Percentiles rank a stretch among this genome's conserved stretches.
Conservation (phyloP, 2,329 filamentous ascomycete genomes). For the Acephala macrosclerotiorum region DNA sequence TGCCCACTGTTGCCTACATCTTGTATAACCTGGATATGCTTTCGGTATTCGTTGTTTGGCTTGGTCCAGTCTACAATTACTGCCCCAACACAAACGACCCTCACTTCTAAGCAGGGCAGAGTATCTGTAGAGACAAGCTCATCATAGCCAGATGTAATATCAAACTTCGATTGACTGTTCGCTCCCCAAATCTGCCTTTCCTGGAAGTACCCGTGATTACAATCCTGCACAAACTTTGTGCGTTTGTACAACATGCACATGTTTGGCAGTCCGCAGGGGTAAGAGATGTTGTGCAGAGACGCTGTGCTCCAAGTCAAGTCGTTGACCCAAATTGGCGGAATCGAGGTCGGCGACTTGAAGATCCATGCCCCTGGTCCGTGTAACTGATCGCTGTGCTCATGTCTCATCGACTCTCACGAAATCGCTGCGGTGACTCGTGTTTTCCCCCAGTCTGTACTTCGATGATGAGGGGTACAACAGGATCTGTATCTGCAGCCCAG, state of each 20-base stretch:
- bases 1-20: background rate
- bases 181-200: too few species aligned
- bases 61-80: too few species aligned
- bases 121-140: too few species aligned
- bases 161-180: too few species aligned
- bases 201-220: too few species aligned
- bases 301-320: constrained; percentile 9
- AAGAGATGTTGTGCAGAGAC: constrained; percentile 10
- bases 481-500: background rate
- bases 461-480: background rate
- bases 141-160: too few species aligned
- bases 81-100: too few species aligned
- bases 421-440: constrained; percentile 8
- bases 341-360: constrained; percentile 9
- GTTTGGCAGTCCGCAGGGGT: background rate
- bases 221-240: background rate
- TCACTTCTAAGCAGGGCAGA: too few species aligned
- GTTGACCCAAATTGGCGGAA: constrained; percentile 11
- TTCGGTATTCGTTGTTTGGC: background rate
- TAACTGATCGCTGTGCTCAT: background rate
- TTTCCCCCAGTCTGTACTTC: background rate
- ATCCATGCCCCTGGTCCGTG: constrained; percentile 3
- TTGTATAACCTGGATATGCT: background rate
- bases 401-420: constrained; percentile 3
- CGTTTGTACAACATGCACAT: background rate